Percentiles rank a stretch among this genome's conserved stretches.
phyloP scores from a whole-genome alignment of 208 protist genomes.

The Porcisia deanei region DNA sequence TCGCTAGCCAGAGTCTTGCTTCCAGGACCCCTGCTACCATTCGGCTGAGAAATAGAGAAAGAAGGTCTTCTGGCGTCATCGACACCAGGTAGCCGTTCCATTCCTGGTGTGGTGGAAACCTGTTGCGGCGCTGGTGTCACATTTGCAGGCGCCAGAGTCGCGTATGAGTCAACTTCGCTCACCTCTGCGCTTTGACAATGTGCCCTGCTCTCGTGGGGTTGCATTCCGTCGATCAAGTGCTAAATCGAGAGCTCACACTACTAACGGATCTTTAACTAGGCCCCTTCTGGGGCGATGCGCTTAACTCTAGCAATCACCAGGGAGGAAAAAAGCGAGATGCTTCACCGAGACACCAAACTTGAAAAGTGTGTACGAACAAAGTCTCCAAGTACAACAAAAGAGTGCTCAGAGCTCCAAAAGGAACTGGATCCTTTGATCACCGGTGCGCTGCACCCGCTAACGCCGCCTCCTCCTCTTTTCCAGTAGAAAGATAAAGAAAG shows the following conservation, averaged over 20 bases:
- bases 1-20: constrained; percentile 8
- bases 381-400: neutral
- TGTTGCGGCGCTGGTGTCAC: neutral
- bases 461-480: neutral
- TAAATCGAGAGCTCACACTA: neutral
- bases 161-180: neutral
- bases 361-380: neutral
- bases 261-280: neutral
- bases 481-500: neutral
- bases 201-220: neutral
- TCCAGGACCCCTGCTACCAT: neutral
- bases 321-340: neutral
- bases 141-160: neutral
- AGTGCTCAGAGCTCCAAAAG: neutral
- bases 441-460: neutral
- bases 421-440: neutral
- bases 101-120: neutral
- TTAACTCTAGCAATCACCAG: neutral
- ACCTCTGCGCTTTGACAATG: neutral
- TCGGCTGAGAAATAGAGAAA: neutral
- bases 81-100: neutral
- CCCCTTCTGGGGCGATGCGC: neutral
- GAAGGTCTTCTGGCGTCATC: neutral
- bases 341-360: neutral
- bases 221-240: neutral